Evolutionary conservation across 768 basidiomycete species (phyloP).

Genomic region (Lepiota brunneoincarnata): DNA sequence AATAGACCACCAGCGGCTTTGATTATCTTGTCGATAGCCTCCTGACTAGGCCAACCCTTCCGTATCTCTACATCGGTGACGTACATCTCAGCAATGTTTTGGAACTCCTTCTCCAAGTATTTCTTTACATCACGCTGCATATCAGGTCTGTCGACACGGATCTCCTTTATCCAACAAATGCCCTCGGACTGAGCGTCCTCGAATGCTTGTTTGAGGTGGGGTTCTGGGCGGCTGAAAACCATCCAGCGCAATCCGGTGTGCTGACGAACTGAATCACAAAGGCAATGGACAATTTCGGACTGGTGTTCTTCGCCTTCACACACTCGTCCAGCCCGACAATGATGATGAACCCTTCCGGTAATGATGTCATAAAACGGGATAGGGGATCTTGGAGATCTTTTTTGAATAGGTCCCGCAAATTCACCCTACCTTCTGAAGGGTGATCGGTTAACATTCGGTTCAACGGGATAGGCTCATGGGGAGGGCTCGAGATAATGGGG

Average conservation of each 20-base stretch:
- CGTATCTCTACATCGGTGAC: too few relatives aligned
- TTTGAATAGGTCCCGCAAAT: too few relatives aligned
- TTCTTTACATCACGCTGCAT: background rate
- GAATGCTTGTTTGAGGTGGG: background rate
- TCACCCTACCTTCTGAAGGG: constrained; percentile 42
- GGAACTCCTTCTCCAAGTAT: background rate
- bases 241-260: too few relatives aligned
- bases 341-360: too few relatives aligned
- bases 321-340: background rate
- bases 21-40: background rate
- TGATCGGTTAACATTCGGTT: too few relatives aligned
- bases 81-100: background rate
- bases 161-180: background rate
- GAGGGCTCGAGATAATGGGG: too few relatives aligned
- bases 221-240: background rate
- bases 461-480: too few relatives aligned
- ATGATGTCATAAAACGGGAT: too few relatives aligned
- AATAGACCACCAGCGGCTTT: background rate
- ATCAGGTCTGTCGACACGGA: background rate
- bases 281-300: too few relatives aligned
- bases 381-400: too few relatives aligned
- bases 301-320: background rate
- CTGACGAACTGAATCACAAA: too few relatives aligned
- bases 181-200: background rate
- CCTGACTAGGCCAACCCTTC: background rate